phyloP scores from a whole-genome alignment of 1,284 basidiomycete species.

The Heterobasidion irregulare region DNA sequence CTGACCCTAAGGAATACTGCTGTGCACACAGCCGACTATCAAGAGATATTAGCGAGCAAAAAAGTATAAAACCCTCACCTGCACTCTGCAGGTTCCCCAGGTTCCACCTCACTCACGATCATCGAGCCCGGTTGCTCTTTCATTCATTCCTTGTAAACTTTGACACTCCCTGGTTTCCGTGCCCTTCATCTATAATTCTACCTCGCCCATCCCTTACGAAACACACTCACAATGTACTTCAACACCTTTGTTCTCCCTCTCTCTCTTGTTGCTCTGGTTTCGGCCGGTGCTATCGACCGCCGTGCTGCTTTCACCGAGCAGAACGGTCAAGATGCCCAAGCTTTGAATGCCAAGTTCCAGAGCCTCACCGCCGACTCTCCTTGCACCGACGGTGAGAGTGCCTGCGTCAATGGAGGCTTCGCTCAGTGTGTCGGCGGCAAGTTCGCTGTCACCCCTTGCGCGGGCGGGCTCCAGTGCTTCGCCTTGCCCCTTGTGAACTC shows the following conservation, averaged over 20 bases:
- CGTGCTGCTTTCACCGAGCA: slow-evolving; percentile 14
- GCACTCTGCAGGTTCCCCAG: not conserved
- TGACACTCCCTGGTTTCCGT: slow-evolving; percentile 10
- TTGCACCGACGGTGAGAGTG: slow-evolving; percentile 34
- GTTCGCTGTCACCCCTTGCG: slow-evolving; percentile 35
- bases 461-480: slow-evolving; percentile 31
- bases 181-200: not conserved
- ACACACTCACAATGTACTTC: slow-evolving; percentile 15
- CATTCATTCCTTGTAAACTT: slow-evolving; percentile 3
- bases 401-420: slow-evolving; percentile 36
- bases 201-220: not conserved
- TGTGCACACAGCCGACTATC: not conserved
- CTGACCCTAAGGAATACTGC: too few species aligned
- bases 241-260: slow-evolving; percentile 13
- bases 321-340: slow-evolving; percentile 47
- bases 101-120: not conserved
- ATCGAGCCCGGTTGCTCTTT: slow-evolving; percentile 8
- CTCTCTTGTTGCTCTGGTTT: slow-evolving; percentile 12
- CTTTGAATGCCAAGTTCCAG: slow-evolving; percentile 38
- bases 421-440: slow-evolving; percentile 42
- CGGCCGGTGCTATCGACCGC: slow-evolving; percentile 13
- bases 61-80: not conserved
- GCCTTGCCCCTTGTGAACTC: slow-evolving; percentile 41
- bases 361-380: slow-evolving; percentile 29
- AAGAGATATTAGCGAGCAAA: not conserved